Evolutionary conservation across 2,329 filamentous ascomycete genomes (phyloP).

Genomic region (Diplocarpon rosae): DNA sequence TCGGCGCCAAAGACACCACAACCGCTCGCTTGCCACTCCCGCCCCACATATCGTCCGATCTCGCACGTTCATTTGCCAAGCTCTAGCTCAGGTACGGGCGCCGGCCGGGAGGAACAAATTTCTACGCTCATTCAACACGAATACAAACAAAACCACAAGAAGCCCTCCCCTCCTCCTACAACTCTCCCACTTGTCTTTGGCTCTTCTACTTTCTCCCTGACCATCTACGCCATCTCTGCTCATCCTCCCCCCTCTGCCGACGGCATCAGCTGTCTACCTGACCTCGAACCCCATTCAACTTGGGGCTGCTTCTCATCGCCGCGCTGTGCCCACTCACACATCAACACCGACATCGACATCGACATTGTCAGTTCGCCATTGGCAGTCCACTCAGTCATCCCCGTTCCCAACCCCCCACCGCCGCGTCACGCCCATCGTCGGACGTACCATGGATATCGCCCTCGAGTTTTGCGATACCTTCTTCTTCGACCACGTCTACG

Average conservation of each 20-base stretch:
- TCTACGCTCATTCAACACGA: neutral
- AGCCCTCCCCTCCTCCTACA: no score
- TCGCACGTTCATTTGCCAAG: conserved; percentile 1
- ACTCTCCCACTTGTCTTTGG: no score
- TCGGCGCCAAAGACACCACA: neutral
- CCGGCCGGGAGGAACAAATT: neutral
- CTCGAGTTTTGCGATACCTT: conserved; percentile 78
- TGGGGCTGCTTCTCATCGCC: no score
- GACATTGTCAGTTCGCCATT: neutral
- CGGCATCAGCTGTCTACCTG: no score
- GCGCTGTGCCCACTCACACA: neutral
- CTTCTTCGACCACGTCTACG: conserved; percentile 70
- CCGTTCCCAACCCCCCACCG: neutral
- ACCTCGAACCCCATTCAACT: no score
- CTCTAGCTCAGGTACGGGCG: conserved; percentile 1
- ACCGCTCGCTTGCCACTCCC: neutral
- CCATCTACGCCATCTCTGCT: neutral
- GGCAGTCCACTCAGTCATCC: neutral
- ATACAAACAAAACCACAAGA: no score
- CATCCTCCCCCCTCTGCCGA: no score
- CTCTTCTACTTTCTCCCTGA: neutral
- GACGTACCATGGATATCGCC: conserved; percentile 87
- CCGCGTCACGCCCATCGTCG: conserved; percentile 19
- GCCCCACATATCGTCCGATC: conserved; percentile 1
- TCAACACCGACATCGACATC: no score